Base-by-base conservation (phyloP, 176 grass and related monocot species). In the Otatea glauca region DNA sequence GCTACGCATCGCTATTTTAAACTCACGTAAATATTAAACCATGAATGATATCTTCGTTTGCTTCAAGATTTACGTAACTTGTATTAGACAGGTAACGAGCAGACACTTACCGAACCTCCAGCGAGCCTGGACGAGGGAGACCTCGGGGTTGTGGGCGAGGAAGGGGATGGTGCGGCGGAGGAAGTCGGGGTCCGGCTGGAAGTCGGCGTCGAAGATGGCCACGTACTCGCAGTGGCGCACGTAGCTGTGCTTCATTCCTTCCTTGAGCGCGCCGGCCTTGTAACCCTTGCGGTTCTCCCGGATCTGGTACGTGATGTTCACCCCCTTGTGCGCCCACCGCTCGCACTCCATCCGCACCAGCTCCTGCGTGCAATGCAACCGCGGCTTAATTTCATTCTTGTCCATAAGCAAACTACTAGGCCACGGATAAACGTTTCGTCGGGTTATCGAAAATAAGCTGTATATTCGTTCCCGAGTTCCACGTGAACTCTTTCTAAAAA, bases 281-380 rank as follows among this genome's bases (percentile, higher is more conserved):
- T 95, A 96, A 1, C 93, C 93, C 43, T 65, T 89, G 0, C 96
- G 88, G 84, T 96, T 90, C 32, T 99, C 93, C 5, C 96, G 80
- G 79, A 94, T 91, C 88, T 99, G 93, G 86, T 99, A 99, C 85
- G 94, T 96, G 25, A 99, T 93, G 86, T 94, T 91, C 34, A 96
- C 82, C 42, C 96, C 96, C 74, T 96, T 95, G 63, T 88, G 91
- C 25, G 79, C 92, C 96, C 96, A 99, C 7, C 90, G 81, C 88
- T 96, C 86, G 81, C 96, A 99, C 88, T 99, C 96, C 76, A 84
- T 15, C 50, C 88, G 84, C 23, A 99, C 96, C 81, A 99, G 64
- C 35, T 92, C 90, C 96, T 99, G 17, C 81, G 45, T 1, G 50
- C 7, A 20, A 12, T 8, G 1, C 74, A 7, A 3, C 39, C 23